Evolutionary conservation across 129 eudicot genomes (phyloP), one percentile per base, ranked within the genome.

Genomic region (sunflower (Helianthus annuus)): DNA sequence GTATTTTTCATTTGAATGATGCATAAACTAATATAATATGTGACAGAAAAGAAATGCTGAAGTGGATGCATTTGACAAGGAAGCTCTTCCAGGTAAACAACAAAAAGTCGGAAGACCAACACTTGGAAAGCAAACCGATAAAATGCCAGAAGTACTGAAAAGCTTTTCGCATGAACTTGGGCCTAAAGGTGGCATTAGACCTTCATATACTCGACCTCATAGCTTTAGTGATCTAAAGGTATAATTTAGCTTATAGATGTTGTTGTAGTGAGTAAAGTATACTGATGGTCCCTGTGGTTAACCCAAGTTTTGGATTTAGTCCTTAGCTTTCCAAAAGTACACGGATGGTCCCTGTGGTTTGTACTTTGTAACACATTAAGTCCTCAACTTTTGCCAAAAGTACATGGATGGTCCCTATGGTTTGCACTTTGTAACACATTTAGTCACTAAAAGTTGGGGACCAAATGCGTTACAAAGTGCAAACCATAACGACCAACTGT

Each of bases 91-190:
- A 64, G 72, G 74, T 73, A 84, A 87, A 73, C 55, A 75, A 24
- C 85, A 60, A 70, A 75, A 80, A 82, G 78, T 71, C 69, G 77
- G 76, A 59, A 80, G 66, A 76, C 48, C 68, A 60, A 59, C 80
- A 73, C 58, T 80, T 54, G 88, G 72, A 38, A 81, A 81, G 56
- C 78, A 68, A 69, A 49, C 72, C 57, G 72, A 76, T 80, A 84
- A 80, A 83, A 74, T 80, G 79, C 76, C 90, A 13, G 90, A 82
- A 80, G 80, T 63, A n/a, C 24, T 84, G 68, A 91, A 91, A 79
- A 88, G 96, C 81, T 88, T 88, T 78, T 91, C 97, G 45, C 97
- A 91, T 76, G 96, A 86, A 86, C 82, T 88, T 66, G 92, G 97
- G 68, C 97, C 92, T 71, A 88, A 84, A 75, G 90, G 95, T 73